Base-by-base conservation (phyloP, 441 rosid genomes). In the Iberis amara region DNA sequence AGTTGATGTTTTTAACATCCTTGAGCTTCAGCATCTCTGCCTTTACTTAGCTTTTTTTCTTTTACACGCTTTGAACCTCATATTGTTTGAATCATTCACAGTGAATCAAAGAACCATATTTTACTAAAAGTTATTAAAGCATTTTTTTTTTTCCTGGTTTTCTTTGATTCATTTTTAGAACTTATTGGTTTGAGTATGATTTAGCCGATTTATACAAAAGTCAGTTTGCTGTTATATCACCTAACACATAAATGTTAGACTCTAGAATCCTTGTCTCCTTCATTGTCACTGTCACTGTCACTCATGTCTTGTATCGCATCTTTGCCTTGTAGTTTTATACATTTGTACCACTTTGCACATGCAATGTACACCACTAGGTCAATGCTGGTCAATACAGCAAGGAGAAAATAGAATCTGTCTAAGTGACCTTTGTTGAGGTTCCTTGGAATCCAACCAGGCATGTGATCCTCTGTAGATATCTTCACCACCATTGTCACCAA, bases 391-490 rank as follows among this genome's bases (percentile, higher is more conserved):
- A 94, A 68, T 5, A 64, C 86, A 9, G 97, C 99, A 11, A 94
- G 59, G 37, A 94, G 86, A 80, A 94, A 94, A 73, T 79, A 94
- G 59, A 94, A 94, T 61, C 99, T 72, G 62, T 94, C 97, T 4
- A 94, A 72, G 67, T 94, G 99, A 51, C 99, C 99, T 61, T 51
- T 81, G 87, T 94, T 94, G 26, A 94, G 85, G 64, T 94, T 83
- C 46, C 94, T 81, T 0, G 99, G 96, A 28, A 94, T 85, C 99
- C 97, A 89, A 53, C 99, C 99, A 0, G 95, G 87, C 89, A 81
- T 83, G 69, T 78, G 76, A 55, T 83, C 91, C 52, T 53, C 80
- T 1, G 89, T 72, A 1, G 99, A 86, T 69, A 94, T 79, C 86
- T 81, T 89, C 86, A 89, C 82, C 15, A 89, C 94, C 80, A 79